Evolutionary conservation across 345 rosid genomes (phyloP).

Genomic region (Syzygium oleosum): DNA sequence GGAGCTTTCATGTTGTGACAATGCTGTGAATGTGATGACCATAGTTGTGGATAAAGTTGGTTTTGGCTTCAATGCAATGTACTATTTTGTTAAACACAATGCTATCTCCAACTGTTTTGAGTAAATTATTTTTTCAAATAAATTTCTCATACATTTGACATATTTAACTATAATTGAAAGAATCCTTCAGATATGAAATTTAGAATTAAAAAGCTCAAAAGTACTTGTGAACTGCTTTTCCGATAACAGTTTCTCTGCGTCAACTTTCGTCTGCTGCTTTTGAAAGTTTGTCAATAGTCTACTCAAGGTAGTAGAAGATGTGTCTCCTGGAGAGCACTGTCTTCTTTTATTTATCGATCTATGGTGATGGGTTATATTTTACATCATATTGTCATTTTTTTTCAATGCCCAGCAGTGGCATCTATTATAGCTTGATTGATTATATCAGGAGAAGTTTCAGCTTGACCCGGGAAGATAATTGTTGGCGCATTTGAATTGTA

Average conservation of each 20-base stretch:
- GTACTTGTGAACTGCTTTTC: background rate
- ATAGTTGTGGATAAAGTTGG: background rate
- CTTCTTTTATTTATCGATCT: too few relatives aligned
- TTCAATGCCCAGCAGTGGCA: background rate
- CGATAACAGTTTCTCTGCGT: background rate
- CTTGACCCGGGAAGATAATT: background rate
- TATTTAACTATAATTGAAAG: background rate
- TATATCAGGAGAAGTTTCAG: background rate
- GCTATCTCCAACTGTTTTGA: background rate
- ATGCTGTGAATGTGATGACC: background rate
- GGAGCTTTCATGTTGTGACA: background rate
- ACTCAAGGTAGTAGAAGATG: background rate
- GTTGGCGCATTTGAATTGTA: constrained; percentile 4
- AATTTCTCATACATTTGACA: background rate
- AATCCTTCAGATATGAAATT: background rate
- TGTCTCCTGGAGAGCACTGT: background rate
- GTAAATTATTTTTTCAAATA: background rate
- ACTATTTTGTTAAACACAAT: background rate
- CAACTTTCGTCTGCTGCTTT: background rate
- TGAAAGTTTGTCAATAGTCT: too few relatives aligned
- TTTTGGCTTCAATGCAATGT: background rate
- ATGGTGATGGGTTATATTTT: background rate
- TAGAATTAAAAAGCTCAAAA: background rate
- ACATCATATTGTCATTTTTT: background rate
- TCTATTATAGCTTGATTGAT: background rate